A percentile compares a stretch with the other conserved stretches of the same genome.
These are phyloP conservation scores for Brassica carinata DNA, from an alignment of 345 rosid genomes.

Conservation along the genomic window DNA sequence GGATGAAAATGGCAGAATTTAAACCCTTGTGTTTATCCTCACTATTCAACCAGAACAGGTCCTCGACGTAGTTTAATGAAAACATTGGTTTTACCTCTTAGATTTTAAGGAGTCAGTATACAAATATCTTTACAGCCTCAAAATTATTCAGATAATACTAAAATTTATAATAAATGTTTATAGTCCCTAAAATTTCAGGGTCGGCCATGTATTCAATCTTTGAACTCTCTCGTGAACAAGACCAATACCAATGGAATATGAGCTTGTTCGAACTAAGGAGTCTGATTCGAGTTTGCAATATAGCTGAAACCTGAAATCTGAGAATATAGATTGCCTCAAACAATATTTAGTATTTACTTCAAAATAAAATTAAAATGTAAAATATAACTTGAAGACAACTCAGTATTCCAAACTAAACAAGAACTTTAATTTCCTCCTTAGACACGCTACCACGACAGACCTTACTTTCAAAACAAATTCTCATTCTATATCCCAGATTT, in stretches of 20 bases:
- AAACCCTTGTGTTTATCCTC: not conserved
- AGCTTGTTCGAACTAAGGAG: slow-evolving; percentile 7
- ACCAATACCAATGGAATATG: not conserved
- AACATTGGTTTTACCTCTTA: not conserved
- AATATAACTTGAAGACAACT: too few relatives aligned
- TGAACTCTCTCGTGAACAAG: not conserved
- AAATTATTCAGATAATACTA: too few relatives aligned
- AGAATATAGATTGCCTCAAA: too few relatives aligned
- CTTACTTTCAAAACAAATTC: too few relatives aligned
- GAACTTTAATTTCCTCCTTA: too few relatives aligned
- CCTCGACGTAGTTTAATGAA: not conserved
- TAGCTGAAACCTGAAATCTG: not conserved
- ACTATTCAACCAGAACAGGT: not conserved
- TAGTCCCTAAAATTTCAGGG: too few relatives aligned
- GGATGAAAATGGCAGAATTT: not conserved
- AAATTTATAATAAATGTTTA: too few relatives aligned
- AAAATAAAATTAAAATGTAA: too few relatives aligned
- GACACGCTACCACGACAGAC: too few relatives aligned
- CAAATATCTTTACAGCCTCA: not conserved
- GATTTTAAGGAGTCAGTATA: not conserved
- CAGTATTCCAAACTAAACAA: too few relatives aligned
- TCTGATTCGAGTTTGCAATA: not conserved
- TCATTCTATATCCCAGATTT: too few relatives aligned
- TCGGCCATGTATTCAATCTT: not conserved
- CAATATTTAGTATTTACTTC: too few relatives aligned